Percentiles rank a stretch among this genome's conserved stretches.
phyloP scores from a whole-genome alignment of 2,329 filamentous ascomycete genomes.

The Apiospora aurea region DNA sequence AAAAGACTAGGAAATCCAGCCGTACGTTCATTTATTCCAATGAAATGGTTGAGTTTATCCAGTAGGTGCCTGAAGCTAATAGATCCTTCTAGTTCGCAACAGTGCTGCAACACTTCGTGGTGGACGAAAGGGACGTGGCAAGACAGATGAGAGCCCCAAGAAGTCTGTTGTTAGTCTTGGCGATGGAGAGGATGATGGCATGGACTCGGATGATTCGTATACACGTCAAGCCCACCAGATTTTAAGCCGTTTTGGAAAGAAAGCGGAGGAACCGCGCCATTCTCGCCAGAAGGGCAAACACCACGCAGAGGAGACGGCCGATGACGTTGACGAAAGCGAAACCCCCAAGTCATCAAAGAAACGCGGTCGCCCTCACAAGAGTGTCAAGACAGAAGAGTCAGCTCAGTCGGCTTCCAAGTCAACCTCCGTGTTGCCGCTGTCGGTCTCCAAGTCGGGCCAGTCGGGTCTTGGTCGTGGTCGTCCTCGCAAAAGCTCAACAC shows the following conservation, averaged over 20 bases:
- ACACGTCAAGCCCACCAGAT: background rate
- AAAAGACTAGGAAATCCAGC: background rate
- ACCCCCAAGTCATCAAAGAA: background rate
- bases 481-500: background rate
- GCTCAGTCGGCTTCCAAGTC: background rate
- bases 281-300: background rate
- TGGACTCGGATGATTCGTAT: background rate
- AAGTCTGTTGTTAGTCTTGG: background rate
- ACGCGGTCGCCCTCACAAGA: slow-evolving; percentile 10
- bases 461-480: background rate
- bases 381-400: background rate
- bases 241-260: background rate
- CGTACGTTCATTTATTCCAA: background rate
- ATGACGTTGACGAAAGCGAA: background rate
- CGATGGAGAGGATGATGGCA: background rate
- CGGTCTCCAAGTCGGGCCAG: background rate
- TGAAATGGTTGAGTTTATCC: background rate
- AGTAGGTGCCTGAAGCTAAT: background rate
- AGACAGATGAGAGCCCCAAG: background rate
- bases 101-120: background rate
- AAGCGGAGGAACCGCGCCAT: background rate
- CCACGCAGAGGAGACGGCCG: background rate
- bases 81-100: background rate
- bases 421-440: too few relatives aligned
- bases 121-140: slow-evolving; percentile 7